Evolutionary conservation across 1,284 basidiomycete genomes (phyloP).

Genomic region (Ustilago xerochloae): DNA sequence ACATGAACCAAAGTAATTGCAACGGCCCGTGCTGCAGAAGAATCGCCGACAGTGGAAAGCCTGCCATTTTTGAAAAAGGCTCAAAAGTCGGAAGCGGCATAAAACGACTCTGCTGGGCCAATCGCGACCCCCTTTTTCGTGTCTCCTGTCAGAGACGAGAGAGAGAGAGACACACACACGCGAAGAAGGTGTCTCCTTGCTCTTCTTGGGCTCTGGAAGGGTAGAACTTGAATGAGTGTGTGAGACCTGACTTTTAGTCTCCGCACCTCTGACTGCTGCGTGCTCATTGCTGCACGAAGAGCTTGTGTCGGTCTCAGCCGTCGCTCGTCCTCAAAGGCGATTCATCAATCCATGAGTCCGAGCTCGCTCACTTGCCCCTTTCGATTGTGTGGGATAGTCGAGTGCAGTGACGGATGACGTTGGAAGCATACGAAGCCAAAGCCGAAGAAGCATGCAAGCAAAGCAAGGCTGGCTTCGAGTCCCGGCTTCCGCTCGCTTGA

Average conservation of each 20-base stretch:
- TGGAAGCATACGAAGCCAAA: neutral
- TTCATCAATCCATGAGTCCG: neutral
- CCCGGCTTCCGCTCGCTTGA: conserved; percentile 2
- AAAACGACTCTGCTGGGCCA: too few relatives aligned
- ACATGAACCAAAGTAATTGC: too few relatives aligned
- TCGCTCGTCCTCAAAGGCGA: neutral
- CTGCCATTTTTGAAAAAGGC: too few relatives aligned
- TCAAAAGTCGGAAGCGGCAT: too few relatives aligned
- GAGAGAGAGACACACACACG: too few relatives aligned
- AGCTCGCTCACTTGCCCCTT: neutral
- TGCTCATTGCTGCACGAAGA: conserved; percentile 1
- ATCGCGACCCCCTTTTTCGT: too few relatives aligned
- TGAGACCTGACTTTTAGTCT: conserved; percentile 3
- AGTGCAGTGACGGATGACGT: neutral
- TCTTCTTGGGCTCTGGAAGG: too few relatives aligned
- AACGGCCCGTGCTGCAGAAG: too few relatives aligned
- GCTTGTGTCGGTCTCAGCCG: neutral
- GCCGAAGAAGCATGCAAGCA: neutral
- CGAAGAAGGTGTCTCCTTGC: too few relatives aligned
- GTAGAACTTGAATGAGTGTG: conserved; percentile 24
- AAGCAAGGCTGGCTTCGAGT: neutral
- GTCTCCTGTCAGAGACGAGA: too few relatives aligned
- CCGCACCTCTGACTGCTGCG: too few relatives aligned
- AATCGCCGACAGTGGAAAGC: too few relatives aligned
- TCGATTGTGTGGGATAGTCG: neutral